A percentile compares a stretch with the other conserved stretches of the same genome.
Evolutionary conservation across 2,329 filamentous ascomycete genomes (phyloP).

Genomic region (Fusarium compactum): DNA sequence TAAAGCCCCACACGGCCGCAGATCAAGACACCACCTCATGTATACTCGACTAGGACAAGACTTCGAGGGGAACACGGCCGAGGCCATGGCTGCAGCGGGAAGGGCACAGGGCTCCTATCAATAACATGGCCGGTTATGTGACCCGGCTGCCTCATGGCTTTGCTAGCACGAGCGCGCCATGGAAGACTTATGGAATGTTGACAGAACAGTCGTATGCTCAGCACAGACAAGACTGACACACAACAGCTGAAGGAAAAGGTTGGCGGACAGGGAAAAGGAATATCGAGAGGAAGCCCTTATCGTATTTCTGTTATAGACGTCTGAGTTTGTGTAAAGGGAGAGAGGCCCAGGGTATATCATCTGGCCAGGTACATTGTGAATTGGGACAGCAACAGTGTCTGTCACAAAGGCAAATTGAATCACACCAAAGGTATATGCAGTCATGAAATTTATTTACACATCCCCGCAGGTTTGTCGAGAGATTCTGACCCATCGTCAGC

Average conservation of each 20-base stretch:
- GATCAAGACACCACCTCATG: conserved; percentile 52
- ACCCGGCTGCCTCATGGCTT: conserved; percentile 32
- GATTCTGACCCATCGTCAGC: conserved; percentile 36
- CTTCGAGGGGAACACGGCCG: conserved; percentile 37
- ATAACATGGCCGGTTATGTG: conserved; percentile 46
- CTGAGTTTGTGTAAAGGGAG: conserved; percentile 1
- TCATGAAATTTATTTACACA: conserved; percentile 31
- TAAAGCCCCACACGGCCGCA: conserved; percentile 57
- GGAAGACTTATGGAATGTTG: conserved; percentile 36
- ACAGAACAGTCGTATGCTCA: conserved; percentile 16
- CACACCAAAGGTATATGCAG: conserved; percentile 27
- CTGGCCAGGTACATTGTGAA: conserved; percentile 21
- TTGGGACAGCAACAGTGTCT: conserved; percentile 30
- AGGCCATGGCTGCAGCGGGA: conserved; percentile 50
- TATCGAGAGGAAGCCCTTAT: not conserved
- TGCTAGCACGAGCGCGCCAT: conserved; percentile 23
- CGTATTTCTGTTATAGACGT: not conserved
- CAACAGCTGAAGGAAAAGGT: not conserved
- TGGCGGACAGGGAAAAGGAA: not conserved
- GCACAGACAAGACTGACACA: not conserved
- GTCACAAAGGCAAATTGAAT: conserved; percentile 26
- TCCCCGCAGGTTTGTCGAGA: conserved; percentile 33
- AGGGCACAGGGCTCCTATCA: conserved; percentile 44
- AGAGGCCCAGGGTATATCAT: conserved; percentile 19
- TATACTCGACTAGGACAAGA: conserved; percentile 40